Evolutionary conservation across 345 rosid genomes (phyloP), one percentile per base, ranked within the genome.

Genomic region (Eucalyptus dawsonii): DNA sequence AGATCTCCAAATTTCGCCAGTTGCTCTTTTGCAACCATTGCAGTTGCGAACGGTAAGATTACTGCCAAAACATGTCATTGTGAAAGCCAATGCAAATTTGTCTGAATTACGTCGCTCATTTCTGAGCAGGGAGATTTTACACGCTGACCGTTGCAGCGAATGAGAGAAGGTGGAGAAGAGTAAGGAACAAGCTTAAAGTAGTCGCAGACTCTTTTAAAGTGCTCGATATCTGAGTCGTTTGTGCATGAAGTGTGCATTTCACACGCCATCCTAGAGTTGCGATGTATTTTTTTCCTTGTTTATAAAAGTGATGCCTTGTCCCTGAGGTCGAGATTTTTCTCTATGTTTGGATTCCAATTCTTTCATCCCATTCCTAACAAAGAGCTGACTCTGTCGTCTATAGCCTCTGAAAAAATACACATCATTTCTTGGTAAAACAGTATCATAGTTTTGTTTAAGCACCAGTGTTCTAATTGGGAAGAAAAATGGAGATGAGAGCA

Each of bases 201-300:
- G 97, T 95, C 11, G 97, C 97, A 6, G 97, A 96, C 90, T 95
- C 98, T 88, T 95, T 95, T 93, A 93, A 88, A 91, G 91, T 95
- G 90, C 93, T 95, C 50, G 92, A 96, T 44, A 94, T 95, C 88
- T 94, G 92, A 95, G 14, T 9, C 21, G 8, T 40, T 34, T 40
- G 19, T 21, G n/a, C 2, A 87, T 11, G 51, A 22, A 49, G 37
- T 5, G 12, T 17, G 80, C 24, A 31, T 17, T 34, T 40, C 80
- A 16, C 40, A 34, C 13, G 7, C 80, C 13, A 9, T 34, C 80
- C 42, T 37, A 69, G 44, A 16, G 42, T 34, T 8, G 42, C 13
- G 4, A 69, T 16, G 13, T 69, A 69, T 69, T 69, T 69, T 67
- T 69, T 69, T 16, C 24, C 80, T 31, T 69, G 80, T 69, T 69